Conservation (phyloP, 192 early-diverging fungal species). For the Coemansia sp. region DNA sequence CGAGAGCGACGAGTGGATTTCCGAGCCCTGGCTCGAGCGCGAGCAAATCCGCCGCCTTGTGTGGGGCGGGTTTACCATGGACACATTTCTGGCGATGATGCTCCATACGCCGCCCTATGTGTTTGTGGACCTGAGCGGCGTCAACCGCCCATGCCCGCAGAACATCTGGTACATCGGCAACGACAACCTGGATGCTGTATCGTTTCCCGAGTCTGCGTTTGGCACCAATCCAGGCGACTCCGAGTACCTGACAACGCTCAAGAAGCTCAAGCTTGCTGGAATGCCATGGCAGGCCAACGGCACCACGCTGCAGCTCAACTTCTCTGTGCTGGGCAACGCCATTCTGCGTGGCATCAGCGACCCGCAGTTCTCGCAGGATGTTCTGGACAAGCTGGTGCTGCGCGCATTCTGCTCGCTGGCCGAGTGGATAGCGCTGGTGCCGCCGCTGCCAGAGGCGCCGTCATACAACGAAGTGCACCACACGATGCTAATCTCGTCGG, state of each 20-base stretch:
- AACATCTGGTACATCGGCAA: slow-evolving; percentile 50
- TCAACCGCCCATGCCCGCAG: slow-evolving; percentile 48
- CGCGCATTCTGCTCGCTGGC: slow-evolving; percentile 23
- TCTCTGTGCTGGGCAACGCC: slow-evolving; percentile 43
- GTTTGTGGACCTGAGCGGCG: slow-evolving; percentile 43
- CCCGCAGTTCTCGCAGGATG: slow-evolving; percentile 25
- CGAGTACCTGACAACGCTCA: slow-evolving; percentile 30
- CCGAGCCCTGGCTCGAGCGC: slow-evolving; percentile 50
- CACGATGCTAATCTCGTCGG: slow-evolving; percentile 38
- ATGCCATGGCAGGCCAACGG: slow-evolving; percentile 41
- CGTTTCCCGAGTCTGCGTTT: slow-evolving; percentile 2
- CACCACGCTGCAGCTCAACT: slow-evolving; percentile 43
- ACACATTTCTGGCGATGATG: slow-evolving; percentile 48
- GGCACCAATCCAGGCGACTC: slow-evolving; percentile 29
- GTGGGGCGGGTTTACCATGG: slow-evolving; percentile 45
- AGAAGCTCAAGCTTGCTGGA: slow-evolving; percentile 32
- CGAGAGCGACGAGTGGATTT: slow-evolving; percentile 37
- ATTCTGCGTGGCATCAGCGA: slow-evolving; percentile 38
- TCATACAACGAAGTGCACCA: slow-evolving; percentile 24
- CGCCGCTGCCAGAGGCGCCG: slow-evolving; percentile 23
- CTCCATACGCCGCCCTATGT: slow-evolving; percentile 40
- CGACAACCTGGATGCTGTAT: slow-evolving; percentile 33
- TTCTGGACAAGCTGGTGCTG: slow-evolving; percentile 32
- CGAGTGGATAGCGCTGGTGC: slow-evolving; percentile 34
- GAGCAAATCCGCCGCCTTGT: slow-evolving; percentile 43